Conservation (phyloP, 2,329 filamentous ascomycete genomes). For the Emergomyces africanus region DNA sequence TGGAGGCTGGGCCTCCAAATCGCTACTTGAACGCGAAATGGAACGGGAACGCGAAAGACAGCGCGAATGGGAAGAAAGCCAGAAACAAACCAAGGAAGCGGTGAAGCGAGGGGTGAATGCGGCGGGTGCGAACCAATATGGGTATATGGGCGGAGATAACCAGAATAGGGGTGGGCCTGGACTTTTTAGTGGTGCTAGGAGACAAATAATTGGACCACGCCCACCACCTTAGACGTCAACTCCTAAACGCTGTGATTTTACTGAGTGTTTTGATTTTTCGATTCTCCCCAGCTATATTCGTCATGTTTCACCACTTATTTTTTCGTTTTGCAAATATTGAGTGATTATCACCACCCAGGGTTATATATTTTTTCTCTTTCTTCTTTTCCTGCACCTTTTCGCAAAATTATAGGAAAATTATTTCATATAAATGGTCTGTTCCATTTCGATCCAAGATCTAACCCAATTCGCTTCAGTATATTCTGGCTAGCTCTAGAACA, state of each 20-base stretch:
- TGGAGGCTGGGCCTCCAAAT: slow-evolving; percentile 49
- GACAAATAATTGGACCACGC: slow-evolving; percentile 51
- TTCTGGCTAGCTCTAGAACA: neutral
- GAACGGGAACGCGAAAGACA: slow-evolving; percentile 53
- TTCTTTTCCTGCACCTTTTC: neutral
- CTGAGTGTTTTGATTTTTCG: neutral
- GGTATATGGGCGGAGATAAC: slow-evolving; percentile 49
- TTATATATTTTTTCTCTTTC: neutral
- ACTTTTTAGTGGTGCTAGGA: slow-evolving; percentile 40
- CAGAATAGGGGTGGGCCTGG: slow-evolving; percentile 43
- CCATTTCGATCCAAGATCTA: neutral
- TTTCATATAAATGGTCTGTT: neutral
- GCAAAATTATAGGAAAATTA: neutral
- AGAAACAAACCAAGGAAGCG: slow-evolving; percentile 38
- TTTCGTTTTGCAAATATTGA: neutral
- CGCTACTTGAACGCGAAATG: slow-evolving; percentile 53
- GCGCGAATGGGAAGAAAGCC: slow-evolving; percentile 51
- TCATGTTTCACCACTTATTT: neutral
- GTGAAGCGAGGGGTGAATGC: slow-evolving; percentile 33
- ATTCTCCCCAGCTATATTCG: neutral
- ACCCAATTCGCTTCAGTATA: neutral
- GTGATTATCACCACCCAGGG: neutral
- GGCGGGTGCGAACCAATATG: slow-evolving; percentile 52
- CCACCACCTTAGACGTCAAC: slow-evolving; percentile 28
- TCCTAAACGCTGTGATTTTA: neutral